Evolutionary conservation across 2,329 filamentous ascomycete genomes (phyloP).

Genomic region (Emericellopsis cladophorae): DNA sequence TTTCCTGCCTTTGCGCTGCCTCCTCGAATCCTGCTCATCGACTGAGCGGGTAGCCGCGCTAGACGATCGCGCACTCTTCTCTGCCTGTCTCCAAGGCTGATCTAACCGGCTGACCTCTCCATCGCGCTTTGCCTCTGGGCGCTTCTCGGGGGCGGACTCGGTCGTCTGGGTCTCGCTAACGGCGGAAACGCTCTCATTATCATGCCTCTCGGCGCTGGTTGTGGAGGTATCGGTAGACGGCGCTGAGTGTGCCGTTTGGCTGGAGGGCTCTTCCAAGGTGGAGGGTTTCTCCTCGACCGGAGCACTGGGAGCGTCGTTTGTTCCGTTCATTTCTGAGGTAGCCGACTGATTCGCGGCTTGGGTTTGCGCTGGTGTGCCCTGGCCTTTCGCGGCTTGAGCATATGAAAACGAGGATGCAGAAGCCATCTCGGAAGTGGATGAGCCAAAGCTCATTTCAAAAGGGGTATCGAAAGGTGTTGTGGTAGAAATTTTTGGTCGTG

Average conservation of each 20-base stretch:
- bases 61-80: conserved; percentile 41
- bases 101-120: conserved; percentile 25
- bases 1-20: conserved; percentile 35
- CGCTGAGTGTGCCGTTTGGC: conserved; percentile 11
- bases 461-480: neutral
- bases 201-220: conserved; percentile 17
- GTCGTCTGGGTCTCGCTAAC: conserved; percentile 23
- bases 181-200: conserved; percentile 18
- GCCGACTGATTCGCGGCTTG: conserved; percentile 5
- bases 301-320: neutral
- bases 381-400: conserved; percentile 86
- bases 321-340: conserved; percentile 2
- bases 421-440: conserved; percentile 29
- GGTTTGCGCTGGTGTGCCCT: conserved; percentile 21
- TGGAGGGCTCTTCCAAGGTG: conserved; percentile 7
- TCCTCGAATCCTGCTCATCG: conserved; percentile 40
- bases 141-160: conserved; percentile 18
- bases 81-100: conserved; percentile 25
- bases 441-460: neutral
- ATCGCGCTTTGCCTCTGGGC: conserved; percentile 20
- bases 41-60: conserved; percentile 53
- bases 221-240: conserved; percentile 10
- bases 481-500: too few species aligned
- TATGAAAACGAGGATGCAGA: conserved; percentile 67
- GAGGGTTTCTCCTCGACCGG: conserved; percentile 9